A percentile compares a stretch with the other conserved stretches of the same genome.
Evolutionary conservation across 2,329 filamentous ascomycete genomes (phyloP).

Genomic region (Alternaria arbusti): DNA sequence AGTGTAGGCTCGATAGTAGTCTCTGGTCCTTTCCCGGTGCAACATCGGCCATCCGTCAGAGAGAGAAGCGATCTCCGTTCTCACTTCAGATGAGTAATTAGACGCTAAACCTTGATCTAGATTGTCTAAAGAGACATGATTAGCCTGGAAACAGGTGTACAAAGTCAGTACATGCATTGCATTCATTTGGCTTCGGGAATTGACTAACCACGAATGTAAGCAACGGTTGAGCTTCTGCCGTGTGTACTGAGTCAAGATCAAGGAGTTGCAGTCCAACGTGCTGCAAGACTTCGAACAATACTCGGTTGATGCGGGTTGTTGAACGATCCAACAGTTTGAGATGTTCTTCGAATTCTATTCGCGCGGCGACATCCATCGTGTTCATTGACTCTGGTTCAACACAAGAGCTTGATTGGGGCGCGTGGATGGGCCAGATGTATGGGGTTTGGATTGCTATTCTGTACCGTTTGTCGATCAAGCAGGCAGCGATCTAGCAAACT

Average conservation of each 20-base stretch:
- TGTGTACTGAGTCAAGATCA: background rate
- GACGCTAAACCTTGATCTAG: background rate
- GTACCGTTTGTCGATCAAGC: background rate
- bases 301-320: background rate
- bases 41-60: background rate
- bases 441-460: background rate
- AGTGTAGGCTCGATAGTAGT: background rate
- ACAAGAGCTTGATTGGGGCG: accelerated
- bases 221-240: background rate
- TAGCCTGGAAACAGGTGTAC: background rate
- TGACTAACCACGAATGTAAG: background rate
- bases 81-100: background rate
- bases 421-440: background rate
- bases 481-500: background rate
- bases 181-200: background rate
- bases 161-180: background rate
- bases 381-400: background rate
- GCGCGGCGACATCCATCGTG: background rate
- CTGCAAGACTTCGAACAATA: background rate
- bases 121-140: background rate
- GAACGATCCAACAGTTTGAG: accelerated
- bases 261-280: background rate
- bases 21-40: background rate
- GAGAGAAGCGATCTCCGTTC: background rate
- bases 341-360: background rate